phyloP scores from a whole-genome alignment of 768 basidiomycete genomes.

The Serendipita vermifera region DNA sequence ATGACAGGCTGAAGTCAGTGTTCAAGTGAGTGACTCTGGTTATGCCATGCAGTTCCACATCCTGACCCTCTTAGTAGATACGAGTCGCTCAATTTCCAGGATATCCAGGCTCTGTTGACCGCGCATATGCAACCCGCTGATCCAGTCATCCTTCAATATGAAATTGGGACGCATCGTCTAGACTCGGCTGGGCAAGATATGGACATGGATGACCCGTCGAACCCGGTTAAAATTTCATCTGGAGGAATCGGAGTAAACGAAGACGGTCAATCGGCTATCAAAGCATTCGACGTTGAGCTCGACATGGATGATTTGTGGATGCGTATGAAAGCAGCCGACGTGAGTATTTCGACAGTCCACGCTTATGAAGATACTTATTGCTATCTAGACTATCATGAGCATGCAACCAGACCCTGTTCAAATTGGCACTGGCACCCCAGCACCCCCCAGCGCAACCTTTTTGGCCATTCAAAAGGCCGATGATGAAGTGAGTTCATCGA shows the following conservation, averaged over 20 bases:
- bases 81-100: not conserved
- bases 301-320: slow-evolving; percentile 6
- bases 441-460: not conserved
- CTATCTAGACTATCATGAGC: not conserved
- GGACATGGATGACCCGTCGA: not conserved
- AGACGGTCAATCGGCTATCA: not conserved
- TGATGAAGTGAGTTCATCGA: slow-evolving; percentile 54
- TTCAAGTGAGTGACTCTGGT: slow-evolving; percentile 9
- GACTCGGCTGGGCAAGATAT: not conserved
- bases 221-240: not conserved
- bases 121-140: slow-evolving; percentile 41
- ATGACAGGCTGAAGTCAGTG: slow-evolving; percentile 54
- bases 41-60: not conserved
- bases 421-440: not conserved
- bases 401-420: not conserved
- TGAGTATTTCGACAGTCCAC: not conserved
- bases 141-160: slow-evolving; percentile 67
- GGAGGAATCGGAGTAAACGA: slow-evolving; percentile 5
- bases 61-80: slow-evolving; percentile 7
- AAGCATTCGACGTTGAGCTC: not conserved
- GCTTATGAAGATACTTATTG: not conserved
- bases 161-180: slow-evolving; percentile 15
- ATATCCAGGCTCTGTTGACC: not conserved
- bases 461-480: slow-evolving; percentile 28
- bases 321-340: not conserved